These are phyloP conservation scores for Trebouxiophyceae sp. DNA, from an alignment of 163 green algal species.

Conservation along the genomic window DNA sequence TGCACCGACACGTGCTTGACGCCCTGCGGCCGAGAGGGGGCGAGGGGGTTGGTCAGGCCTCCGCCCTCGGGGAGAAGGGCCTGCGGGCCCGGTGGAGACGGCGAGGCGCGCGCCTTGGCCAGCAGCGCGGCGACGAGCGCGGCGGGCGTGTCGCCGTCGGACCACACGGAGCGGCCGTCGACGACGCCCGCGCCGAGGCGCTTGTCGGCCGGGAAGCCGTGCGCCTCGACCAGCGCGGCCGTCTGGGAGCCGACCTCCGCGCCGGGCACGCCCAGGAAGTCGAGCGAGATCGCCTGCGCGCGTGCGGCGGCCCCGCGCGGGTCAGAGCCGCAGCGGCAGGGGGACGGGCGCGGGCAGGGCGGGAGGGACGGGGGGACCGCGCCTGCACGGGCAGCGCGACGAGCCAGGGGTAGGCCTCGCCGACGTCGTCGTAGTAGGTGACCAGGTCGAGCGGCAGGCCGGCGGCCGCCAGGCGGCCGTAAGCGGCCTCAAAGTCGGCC, in stretches of 20 bases:
- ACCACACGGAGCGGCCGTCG: conserved; percentile 75
- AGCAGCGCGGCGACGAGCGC: conserved; percentile 42
- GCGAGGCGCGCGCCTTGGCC: conserved; percentile 4
- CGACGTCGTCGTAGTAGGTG: conserved; percentile 61
- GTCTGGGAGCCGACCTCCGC: conserved; percentile 43
- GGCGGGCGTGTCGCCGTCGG: conserved; percentile 41
- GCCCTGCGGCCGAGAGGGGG: conserved; percentile 10
- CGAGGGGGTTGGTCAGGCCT: no score
- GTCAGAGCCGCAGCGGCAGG: neutral
- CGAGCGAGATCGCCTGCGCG: conserved; percentile 35
- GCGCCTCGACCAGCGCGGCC: conserved; percentile 50
- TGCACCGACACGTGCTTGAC: conserved; percentile 42
- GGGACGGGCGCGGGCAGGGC: neutral
- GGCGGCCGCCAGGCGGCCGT: conserved; percentile 37
- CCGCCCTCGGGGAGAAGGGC: no score
- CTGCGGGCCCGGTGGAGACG: neutral
- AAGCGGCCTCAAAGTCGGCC: conserved; percentile 41
- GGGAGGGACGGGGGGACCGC: neutral
- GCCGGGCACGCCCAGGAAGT: conserved; percentile 52
- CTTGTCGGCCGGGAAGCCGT: conserved; percentile 77
- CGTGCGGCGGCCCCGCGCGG: neutral
- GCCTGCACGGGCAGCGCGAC: conserved; percentile 24
- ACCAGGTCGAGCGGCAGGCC: conserved; percentile 68
- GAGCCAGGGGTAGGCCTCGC: conserved; percentile 56
- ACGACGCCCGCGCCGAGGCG: conserved; percentile 73